phyloP scores from a whole-genome alignment of 495 filamentous ascomycete genomes.

The Penicillium diatomitis region DNA sequence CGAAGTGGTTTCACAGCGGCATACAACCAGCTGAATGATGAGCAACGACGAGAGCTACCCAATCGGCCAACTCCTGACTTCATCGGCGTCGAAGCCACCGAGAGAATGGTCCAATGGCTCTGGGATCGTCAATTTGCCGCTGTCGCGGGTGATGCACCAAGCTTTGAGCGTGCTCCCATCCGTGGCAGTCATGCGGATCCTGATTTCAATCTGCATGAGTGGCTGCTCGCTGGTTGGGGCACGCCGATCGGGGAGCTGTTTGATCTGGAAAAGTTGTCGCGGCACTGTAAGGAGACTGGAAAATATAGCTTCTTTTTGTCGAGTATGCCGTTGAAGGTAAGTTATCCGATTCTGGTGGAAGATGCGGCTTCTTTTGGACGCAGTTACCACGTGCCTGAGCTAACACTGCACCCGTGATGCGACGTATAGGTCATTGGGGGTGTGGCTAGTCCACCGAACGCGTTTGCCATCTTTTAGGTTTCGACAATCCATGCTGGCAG shows the following conservation, averaged over 20 bases:
- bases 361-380: neutral
- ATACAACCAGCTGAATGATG: conserved; percentile 17
- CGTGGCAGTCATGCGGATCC: conserved; percentile 14
- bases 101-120: conserved; percentile 31
- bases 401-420: too few relatives aligned
- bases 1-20: conserved; percentile 34
- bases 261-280: conserved; percentile 40
- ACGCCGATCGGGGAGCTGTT: conserved; percentile 49
- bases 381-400: too few relatives aligned
- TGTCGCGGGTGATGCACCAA: conserved; percentile 34
- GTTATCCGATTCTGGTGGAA: neutral
- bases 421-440: conserved; percentile 26
- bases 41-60: conserved; percentile 16
- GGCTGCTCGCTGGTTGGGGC: conserved; percentile 44
- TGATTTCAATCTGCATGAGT: conserved; percentile 36
- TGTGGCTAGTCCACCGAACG: conserved; percentile 36
- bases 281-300: conserved; percentile 30
- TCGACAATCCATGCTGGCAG: neutral
- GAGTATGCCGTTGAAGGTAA: conserved; percentile 44
- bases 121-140: conserved; percentile 41
- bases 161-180: conserved; percentile 21
- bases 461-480: conserved; percentile 30
- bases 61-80: conserved; percentile 14
- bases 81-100: conserved; percentile 30
- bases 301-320: conserved; percentile 45